Evolutionary conservation across 192 early-diverging fungal genomes (phyloP).

Genomic region (Coemansia sp.): DNA sequence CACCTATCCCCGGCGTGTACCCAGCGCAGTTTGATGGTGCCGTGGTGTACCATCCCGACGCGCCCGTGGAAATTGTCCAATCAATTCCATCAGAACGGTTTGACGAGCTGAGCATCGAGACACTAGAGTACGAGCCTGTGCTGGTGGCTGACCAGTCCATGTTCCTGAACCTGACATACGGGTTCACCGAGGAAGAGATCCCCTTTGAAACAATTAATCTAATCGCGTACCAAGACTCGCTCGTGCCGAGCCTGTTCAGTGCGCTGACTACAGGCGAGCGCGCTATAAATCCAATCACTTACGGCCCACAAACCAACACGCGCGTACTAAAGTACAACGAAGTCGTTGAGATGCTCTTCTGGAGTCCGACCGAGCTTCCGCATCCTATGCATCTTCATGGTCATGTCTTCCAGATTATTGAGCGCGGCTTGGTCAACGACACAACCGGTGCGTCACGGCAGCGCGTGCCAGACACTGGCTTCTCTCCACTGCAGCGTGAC

Average conservation of each 20-base stretch:
- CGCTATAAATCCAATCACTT: slow-evolving; percentile 56
- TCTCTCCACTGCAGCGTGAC: slow-evolving; percentile 50
- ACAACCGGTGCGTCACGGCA: not conserved
- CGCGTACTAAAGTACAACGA: slow-evolving; percentile 62
- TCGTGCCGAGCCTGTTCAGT: slow-evolving; percentile 66
- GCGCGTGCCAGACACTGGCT: slow-evolving; percentile 17
- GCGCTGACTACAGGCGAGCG: slow-evolving; percentile 59
- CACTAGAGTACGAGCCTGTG: slow-evolving; percentile 52
- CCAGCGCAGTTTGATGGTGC: slow-evolving; percentile 56
- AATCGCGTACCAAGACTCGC: slow-evolving; percentile 53
- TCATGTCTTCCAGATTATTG: slow-evolving; percentile 77
- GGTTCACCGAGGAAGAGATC: not conserved
- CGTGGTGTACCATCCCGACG: slow-evolving; percentile 50
- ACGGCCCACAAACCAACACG: slow-evolving; percentile 64
- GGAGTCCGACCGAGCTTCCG: slow-evolving; percentile 63
- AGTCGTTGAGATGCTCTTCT: slow-evolving; percentile 68
- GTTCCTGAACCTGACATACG: slow-evolving; percentile 58
- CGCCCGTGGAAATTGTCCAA: slow-evolving; percentile 9
- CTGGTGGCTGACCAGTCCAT: slow-evolving; percentile 51
- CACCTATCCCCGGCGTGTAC: slow-evolving; percentile 58
- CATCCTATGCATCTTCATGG: slow-evolving; percentile 86
- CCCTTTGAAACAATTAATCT: not conserved
- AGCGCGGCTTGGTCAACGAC: slow-evolving; percentile 43
- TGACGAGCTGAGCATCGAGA: slow-evolving; percentile 54
- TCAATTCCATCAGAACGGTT: slow-evolving; percentile 31